These are phyloP conservation scores for Colletotrichum gigasporum DNA, from an alignment of 2,329 filamentous ascomycete genomes.

Conservation along the genomic window DNA sequence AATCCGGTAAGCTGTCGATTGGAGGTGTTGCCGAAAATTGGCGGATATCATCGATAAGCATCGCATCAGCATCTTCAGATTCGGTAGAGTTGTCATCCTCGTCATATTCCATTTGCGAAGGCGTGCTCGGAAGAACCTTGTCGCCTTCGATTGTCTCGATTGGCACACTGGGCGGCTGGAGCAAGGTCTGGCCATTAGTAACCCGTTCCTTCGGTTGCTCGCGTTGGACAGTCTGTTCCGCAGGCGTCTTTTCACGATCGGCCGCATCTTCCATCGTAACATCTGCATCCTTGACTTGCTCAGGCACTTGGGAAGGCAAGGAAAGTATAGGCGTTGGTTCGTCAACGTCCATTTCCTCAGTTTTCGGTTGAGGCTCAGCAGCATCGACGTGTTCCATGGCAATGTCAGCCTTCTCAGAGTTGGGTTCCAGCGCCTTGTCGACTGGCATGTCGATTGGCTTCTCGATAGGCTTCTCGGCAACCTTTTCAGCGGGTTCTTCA, in stretches of 20 bases:
- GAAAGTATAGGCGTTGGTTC: slow-evolving; percentile 21
- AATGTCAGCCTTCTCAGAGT: slow-evolving; percentile 31
- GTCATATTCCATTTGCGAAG: slow-evolving; percentile 56
- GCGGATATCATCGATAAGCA: slow-evolving; percentile 58
- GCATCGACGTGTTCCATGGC: neutral
- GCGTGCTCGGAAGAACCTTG: slow-evolving; percentile 50
- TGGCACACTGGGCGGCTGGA: slow-evolving; percentile 25
- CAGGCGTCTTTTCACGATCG: slow-evolving; percentile 39
- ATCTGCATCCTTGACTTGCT: slow-evolving; percentile 29
- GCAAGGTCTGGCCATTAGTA: slow-evolving; percentile 1
- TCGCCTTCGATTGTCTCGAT: slow-evolving; percentile 37
- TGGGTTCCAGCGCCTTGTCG: slow-evolving; percentile 1
- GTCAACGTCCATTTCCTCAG: slow-evolving; percentile 54
- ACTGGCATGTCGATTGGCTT: neutral
- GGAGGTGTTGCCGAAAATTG: slow-evolving; percentile 64
- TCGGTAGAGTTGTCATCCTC: slow-evolving; percentile 65
- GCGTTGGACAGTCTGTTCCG: neutral
- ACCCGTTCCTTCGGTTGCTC: slow-evolving; percentile 9
- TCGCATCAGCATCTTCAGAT: slow-evolving; percentile 61
- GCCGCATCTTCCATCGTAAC: slow-evolving; percentile 30
- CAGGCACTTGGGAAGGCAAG: neutral
- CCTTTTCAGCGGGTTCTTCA: neutral
- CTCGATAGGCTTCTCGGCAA: neutral
- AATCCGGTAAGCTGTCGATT: slow-evolving; percentile 61
- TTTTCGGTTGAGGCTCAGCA: slow-evolving; percentile 43